Base-by-base conservation (phyloP, 2,329 filamentous ascomycete species). In the Rugonectria rugulosa region DNA sequence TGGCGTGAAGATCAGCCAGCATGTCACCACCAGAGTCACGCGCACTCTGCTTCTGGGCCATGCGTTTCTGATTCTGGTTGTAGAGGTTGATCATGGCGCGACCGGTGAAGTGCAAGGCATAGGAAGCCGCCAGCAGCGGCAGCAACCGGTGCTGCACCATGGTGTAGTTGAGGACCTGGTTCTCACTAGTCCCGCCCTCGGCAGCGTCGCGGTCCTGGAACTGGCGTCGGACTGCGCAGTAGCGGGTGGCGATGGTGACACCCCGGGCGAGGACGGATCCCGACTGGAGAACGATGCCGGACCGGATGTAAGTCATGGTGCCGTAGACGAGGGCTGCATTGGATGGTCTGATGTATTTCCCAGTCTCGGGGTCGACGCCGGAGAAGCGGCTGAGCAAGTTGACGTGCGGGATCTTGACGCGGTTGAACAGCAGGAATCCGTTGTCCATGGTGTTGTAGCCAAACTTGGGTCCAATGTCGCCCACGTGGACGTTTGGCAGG, bases 371-470 rank as follows among this genome's bases (percentile, higher is more conserved):
- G 67, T 92, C 88, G 44, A 92, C 81, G 3, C 82, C 77, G 0
- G 88, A 88, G 76, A 88, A 92, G n/a, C 83, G 80, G 46, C 86
- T 85, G 45, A 92, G 75, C 88, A 92, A 90, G 75, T 85, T 88
- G 61, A 86, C 75, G 68, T 92, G 89, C 1, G 89, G 89, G 14
- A 92, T 78, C 72, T 91, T 66, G 50, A 90, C 80, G 15, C 91
- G 79, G 76, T 92, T 92, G 74, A 93, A 87, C 19, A 92, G 81
- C 10, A 92, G 75, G 78, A 90, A 92, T 1, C 90, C 90, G 64
- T 92, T 93, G 72, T 92, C 90, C 89, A 91, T 91, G 48, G 88
- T 90, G 73, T 90, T 90, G 76, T 90, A 91, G 9, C 88, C 88
- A 61, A 90, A 89, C 72, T 92, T 92, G 50, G 90, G 89, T 2